Base-by-base conservation (phyloP, 2,329 filamentous ascomycete genomes). In the Monilinia vaccinii-corymbosi region DNA sequence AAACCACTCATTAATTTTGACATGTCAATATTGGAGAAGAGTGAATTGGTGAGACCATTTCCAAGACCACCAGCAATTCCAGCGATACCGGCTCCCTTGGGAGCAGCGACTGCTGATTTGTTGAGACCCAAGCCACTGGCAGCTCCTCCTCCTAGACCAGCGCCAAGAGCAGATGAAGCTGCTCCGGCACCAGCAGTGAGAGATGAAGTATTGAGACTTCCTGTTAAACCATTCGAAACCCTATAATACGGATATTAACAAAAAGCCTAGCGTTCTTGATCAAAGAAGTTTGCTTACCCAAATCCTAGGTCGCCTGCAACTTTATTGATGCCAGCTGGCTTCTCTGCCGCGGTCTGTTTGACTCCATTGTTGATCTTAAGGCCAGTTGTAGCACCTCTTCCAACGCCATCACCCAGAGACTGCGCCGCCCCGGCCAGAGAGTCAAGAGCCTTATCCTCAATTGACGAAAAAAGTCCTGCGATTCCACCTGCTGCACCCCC, bases 1-100 rank as follows among this genome's bases (percentile, higher is more conserved):
- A 59, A 18, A 38, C 21, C 40, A 38, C 7, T 4, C 57, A 59
- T 59, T 13, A 59, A 11, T 52, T 59, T 59, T 8, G 57, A 59
- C 48, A 59, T 53, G 23, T 59, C 57, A 16, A 59, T 38, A 23
- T 59, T 59, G 21, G 48, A 53, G 13, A 59, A 59, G 5, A 59
- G 48, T 0, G 57, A 51, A 8, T 53, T 40, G 11, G 57, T 59
- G 16, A 59, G 48, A 7, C 48, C 32, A 53, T 38, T 59, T 36
- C 57, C 57, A 9, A 59, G n/a, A n/a, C 21, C 46, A 6, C 57
- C 38, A 25, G 23, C 49, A 28, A 55, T 21, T 23, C 16, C n/a
- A 31, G 57, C 40, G 14, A 59, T 28, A 11, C 57, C 57, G 13
- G 57, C 46, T 2, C 38, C 48, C n/a, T 28, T 46, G 4, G 57